A percentile compares a stretch with the other conserved stretches of the same genome.
Conservation (phyloP, 164 flowering plant genomes). For the Chimonanthus praecox region DNA sequence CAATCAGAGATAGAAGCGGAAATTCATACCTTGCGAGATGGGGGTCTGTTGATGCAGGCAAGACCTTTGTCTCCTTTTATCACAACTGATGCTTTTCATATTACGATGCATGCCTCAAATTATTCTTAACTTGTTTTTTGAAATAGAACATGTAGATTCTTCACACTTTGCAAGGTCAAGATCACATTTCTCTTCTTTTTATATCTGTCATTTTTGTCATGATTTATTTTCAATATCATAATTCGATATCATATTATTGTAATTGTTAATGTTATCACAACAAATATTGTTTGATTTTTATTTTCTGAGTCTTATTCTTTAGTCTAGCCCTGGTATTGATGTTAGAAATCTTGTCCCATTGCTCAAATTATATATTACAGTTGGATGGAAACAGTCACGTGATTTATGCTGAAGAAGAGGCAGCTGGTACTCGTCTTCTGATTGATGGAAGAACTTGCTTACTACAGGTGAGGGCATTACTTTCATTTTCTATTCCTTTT, state of each 20-base stretch:
- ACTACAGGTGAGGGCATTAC: conserved; percentile 62
- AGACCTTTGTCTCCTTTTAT: conserved; percentile 13
- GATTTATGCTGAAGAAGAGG: conserved; percentile 99
- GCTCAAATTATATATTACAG: conserved; percentile 35
- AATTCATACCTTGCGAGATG: conserved; percentile 96
- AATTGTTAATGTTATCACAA: no score
- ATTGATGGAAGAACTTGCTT: conserved; percentile 99
- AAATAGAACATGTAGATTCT: neutral
- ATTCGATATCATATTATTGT: neutral
- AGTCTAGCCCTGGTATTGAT: neutral
- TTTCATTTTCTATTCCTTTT: neutral
- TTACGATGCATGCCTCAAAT: neutral
- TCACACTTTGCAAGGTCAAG: neutral
- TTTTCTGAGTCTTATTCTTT: no score
- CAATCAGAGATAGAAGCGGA: conserved; percentile 91
- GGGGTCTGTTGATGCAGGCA: conserved; percentile 98
- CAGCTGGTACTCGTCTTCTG: conserved; percentile 98
- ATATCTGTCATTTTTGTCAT: neutral
- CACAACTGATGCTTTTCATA: neutral
- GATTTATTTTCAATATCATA: no score
- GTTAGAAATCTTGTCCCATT: neutral
- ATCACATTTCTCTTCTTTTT: neutral
- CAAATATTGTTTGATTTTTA: no score
- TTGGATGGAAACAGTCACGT: conserved; percentile 99
- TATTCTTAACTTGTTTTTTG: neutral